Percentiles rank a stretch among this genome's conserved stretches.
Evolutionary conservation across 345 rosid genomes (phyloP).

Genomic region (Populus nigra): DNA sequence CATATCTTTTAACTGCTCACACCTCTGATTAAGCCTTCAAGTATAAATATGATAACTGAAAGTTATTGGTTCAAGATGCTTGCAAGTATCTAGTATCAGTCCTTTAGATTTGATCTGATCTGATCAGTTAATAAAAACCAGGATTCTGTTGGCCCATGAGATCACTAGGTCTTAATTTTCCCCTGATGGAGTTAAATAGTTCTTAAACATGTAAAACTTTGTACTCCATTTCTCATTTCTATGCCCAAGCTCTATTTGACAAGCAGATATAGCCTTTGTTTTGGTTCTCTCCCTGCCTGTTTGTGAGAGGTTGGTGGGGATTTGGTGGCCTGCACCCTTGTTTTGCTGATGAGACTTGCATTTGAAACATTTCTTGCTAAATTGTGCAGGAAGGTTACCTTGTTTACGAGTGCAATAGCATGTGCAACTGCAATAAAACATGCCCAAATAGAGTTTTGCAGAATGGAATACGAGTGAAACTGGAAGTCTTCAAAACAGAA

Average conservation of each 20-base stretch:
- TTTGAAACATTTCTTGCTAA: slow-evolving; percentile 19
- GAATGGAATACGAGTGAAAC: slow-evolving; percentile 63
- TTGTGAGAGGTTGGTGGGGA: not conserved
- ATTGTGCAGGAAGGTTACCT: slow-evolving; percentile 90
- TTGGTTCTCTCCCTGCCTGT: not conserved
- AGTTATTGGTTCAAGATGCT: not conserved
- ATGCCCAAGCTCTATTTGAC: not conserved
- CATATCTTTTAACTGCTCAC: not conserved
- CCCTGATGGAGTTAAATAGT: not conserved
- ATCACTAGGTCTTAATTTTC: not conserved
- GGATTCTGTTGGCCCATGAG: slow-evolving; percentile 6
- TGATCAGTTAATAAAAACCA: not conserved
- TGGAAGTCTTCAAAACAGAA: slow-evolving; percentile 79
- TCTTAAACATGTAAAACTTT: not conserved
- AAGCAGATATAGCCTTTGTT: not conserved
- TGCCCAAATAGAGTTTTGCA: slow-evolving; percentile 94
- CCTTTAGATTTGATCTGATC: slow-evolving; percentile 1
- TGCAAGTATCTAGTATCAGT: not conserved
- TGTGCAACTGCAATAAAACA: slow-evolving; percentile 68
- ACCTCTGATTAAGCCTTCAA: not conserved
- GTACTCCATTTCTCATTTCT: not conserved
- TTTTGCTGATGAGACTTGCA: not conserved
- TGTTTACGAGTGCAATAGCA: slow-evolving; percentile 87
- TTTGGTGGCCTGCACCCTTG: not conserved
- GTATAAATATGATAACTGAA: not conserved